phyloP scores from a whole-genome alignment of 2,329 filamentous ascomycete species.

The Penicillium sp. region DNA sequence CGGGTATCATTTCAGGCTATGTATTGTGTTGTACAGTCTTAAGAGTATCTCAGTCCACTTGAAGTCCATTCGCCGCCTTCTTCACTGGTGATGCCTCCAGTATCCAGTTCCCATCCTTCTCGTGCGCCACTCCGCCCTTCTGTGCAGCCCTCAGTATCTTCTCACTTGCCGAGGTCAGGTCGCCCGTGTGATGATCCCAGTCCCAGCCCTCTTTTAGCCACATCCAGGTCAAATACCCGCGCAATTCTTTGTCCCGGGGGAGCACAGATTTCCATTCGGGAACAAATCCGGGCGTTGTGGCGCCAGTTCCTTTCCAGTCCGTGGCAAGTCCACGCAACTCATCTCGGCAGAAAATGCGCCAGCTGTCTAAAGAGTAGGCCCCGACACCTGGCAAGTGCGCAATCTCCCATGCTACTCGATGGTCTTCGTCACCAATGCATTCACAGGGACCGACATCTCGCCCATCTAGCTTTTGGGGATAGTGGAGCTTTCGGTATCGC shows the following conservation, averaged over 20 bases:
- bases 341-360: slow-evolving; percentile 90
- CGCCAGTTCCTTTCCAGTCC: slow-evolving; percentile 61
- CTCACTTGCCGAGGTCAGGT: slow-evolving; percentile 39
- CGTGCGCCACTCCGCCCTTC: slow-evolving; percentile 41
- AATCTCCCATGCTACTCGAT: slow-evolving; percentile 69
- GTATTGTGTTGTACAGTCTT: neutral
- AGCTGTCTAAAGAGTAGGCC: slow-evolving; percentile 79
- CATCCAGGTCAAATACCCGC: slow-evolving; percentile 82
- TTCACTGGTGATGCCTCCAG: slow-evolving; percentile 34
- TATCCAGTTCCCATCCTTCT: slow-evolving; percentile 40
- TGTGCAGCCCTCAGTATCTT: slow-evolving; percentile 37
- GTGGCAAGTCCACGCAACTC: slow-evolving; percentile 60
- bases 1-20: slow-evolving; percentile 8
- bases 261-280: slow-evolving; percentile 88
- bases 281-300: slow-evolving; percentile 53
- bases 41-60: slow-evolving; percentile 4
- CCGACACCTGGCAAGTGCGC: slow-evolving; percentile 74
- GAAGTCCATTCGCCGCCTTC: slow-evolving; percentile 28
- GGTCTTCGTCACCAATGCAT: slow-evolving; percentile 46
- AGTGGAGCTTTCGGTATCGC: slow-evolving; percentile 55
- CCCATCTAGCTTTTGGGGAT: slow-evolving; percentile 50
- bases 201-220: slow-evolving; percentile 82
- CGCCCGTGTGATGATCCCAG: slow-evolving; percentile 70
- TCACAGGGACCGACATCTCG: slow-evolving; percentile 47
- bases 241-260: slow-evolving; percentile 81